Conservation (phyloP, 306 rosid species). For the Ochetophila trinervis region DNA sequence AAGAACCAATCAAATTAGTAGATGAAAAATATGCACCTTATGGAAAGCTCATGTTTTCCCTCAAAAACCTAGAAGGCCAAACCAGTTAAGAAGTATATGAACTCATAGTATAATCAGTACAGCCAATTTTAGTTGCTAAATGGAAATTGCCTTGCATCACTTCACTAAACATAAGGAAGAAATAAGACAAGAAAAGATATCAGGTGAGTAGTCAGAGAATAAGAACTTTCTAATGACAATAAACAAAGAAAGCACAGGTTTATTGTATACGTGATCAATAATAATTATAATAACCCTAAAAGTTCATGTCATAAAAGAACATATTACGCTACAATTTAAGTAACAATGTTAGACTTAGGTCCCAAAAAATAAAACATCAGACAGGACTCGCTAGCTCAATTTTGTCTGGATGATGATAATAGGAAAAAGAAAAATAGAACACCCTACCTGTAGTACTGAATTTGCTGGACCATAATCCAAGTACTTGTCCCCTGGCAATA, state of each 20-base stretch:
- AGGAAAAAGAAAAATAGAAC: conserved; percentile 18
- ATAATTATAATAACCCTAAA: no score
- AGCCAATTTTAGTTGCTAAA: background rate
- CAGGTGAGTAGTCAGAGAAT: no score
- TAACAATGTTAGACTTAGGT: no score
- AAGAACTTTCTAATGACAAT: no score
- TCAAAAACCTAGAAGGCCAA: no score
- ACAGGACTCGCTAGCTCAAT: no score
- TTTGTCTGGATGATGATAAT: background rate
- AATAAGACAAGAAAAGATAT: no score
- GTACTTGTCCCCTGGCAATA: conserved; percentile 36
- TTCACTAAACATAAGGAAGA: background rate
- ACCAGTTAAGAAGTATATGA: conserved; percentile 7
- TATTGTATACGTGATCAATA: no score
- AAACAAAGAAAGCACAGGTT: no score
- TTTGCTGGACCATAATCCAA: conserved; percentile 31
- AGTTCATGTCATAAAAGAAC: no score
- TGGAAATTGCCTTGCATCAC: background rate
- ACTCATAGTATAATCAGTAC: background rate
- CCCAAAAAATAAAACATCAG: no score
- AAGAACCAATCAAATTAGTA: background rate
- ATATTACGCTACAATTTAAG: no score
- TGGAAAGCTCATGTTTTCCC: conserved; percentile 7
- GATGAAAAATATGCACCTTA: conserved; percentile 5
- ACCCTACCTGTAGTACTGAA: conserved; percentile 49